Evolutionary conservation across 2,329 filamentous ascomycete species (phyloP), one percentile per base, ranked within the genome.

Genomic region (Rhynchosporium secalis): DNA sequence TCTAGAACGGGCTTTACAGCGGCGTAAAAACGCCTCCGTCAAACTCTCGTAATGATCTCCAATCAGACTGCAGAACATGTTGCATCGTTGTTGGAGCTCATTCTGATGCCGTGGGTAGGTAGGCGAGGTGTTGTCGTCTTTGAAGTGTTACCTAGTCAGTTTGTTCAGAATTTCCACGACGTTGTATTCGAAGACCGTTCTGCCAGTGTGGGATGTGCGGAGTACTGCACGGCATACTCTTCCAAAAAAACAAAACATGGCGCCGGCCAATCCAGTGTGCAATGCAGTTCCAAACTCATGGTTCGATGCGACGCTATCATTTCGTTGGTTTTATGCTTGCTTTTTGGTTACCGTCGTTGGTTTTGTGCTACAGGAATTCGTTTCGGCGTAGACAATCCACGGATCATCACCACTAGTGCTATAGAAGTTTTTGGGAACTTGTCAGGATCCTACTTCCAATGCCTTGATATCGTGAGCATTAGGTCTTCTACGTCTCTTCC

Each of bases 301-400:
- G 48, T 52, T 52, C 13, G 31, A 15, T 33, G 48, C 31, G 31
- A 52, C 48, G 48, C 20, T 52, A 31, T 38, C 31, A 52, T 52
- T 31, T 52, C n/a, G 29, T 38, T 52, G 28, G 29, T 38, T 20
- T 46, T 46, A 46, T 52, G 48, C 48, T 52, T 52, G 43, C 41
- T 51, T 51, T n/a, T 28, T 36, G 48, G 31, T 38, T 33, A 26
- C 15, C 13, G 5, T 51, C 15, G 29, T 51, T 51, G 48, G 29
- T 15, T 12, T 36, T 20, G 31, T 38, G 47, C 13, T 52, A 52
- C 31, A 8, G 48, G 13, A n/a, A 10, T 52, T 20, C 38, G 48
- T 52, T 52, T 38, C 31, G 48, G 48, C 31, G n/a, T 40, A 38
- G 29, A 38, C 15, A 7, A 31, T 8, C 48, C 13, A 52, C 48